These are phyloP conservation scores for Grigorovia yakushimaensis DNA, from an alignment of 805 yeast species.

Conservation along the genomic window DNA sequence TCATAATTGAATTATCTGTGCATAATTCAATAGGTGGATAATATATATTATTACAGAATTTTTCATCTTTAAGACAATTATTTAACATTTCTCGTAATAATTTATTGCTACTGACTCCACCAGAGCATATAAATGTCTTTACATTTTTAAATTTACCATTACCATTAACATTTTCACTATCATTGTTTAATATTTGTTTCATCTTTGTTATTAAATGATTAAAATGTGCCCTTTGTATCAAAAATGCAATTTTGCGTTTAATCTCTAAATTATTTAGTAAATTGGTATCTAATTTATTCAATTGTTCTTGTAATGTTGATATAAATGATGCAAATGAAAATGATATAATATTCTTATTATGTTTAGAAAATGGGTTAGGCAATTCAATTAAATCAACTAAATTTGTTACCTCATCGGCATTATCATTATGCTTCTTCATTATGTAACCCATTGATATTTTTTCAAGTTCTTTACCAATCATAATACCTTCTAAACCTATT, in stretches of 20 bases:
- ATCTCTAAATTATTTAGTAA: conserved; percentile 16
- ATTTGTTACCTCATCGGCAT: not conserved
- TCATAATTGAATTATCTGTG: conserved; percentile 95
- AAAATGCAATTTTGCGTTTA: conserved; percentile 41
- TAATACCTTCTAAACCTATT: conserved; percentile 67
- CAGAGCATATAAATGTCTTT: conserved; percentile 66
- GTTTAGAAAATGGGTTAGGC: conserved; percentile 48
- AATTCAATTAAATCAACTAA: conserved; percentile 14
- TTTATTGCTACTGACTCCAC: conserved; percentile 85
- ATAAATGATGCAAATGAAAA: conserved; percentile 77
- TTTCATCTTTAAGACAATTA: conserved; percentile 2
- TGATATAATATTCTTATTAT: conserved; percentile 36
- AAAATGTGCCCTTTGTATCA: conserved; percentile 57
- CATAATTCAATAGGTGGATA: conserved; percentile 69
- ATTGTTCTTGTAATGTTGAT: conserved; percentile 39
- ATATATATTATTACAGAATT: too few relatives aligned
- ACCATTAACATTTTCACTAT: conserved; percentile 20
- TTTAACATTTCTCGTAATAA: conserved; percentile 41
- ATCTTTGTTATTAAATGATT: conserved; percentile 63
- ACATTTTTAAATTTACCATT: conserved; percentile 32
- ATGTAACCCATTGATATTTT: conserved; percentile 1
- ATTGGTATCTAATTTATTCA: conserved; percentile 11
- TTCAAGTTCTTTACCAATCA: conserved; percentile 83
- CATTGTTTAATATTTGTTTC: conserved; percentile 31
- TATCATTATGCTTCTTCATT: conserved; percentile 31